Evolutionary conservation across 2,329 filamentous ascomycete species (phyloP).

Genomic region (Ophioceras dolichostomum): DNA sequence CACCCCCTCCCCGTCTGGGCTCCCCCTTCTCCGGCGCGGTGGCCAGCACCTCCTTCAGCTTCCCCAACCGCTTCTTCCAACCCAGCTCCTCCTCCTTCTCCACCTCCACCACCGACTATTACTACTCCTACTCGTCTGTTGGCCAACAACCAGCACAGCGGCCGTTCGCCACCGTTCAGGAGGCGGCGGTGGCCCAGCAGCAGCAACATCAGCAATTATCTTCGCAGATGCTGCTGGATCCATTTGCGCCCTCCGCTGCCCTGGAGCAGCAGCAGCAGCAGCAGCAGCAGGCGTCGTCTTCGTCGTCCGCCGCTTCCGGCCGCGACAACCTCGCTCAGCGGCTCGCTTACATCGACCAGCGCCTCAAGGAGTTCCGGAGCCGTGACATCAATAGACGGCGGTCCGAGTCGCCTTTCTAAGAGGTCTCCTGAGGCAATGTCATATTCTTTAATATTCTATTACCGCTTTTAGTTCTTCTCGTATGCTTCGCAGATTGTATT

Average conservation of each 20-base stretch:
- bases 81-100: no score
- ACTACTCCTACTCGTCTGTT: no score
- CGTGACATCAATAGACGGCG: conserved; percentile 26
- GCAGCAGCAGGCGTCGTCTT: no score
- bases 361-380: conserved; percentile 40
- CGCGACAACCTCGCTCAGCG: conserved; percentile 35
- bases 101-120: conserved; percentile 31
- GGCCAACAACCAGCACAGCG: conserved; percentile 29
- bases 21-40: conserved; percentile 48
- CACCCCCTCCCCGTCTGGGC: conserved; percentile 33
- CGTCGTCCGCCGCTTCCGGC: conserved; percentile 15
- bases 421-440: not conserved
- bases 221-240: not conserved
- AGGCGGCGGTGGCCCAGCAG: conserved; percentile 1
- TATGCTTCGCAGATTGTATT: no score
- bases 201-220: not conserved
- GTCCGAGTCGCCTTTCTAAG: conserved; percentile 38
- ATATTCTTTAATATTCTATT: no score
- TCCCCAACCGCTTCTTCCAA: conserved; percentile 44
- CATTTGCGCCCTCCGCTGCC: not conserved
- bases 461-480: no score
- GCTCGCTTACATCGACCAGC: conserved; percentile 45
- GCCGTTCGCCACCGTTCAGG: conserved; percentile 45
- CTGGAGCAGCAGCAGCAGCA: conserved; percentile 22
- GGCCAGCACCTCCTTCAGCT: conserved; percentile 40